Evolutionary conservation across 2,329 filamentous ascomycete genomes (phyloP).

Genomic region (Celoporthe dispersa): DNA sequence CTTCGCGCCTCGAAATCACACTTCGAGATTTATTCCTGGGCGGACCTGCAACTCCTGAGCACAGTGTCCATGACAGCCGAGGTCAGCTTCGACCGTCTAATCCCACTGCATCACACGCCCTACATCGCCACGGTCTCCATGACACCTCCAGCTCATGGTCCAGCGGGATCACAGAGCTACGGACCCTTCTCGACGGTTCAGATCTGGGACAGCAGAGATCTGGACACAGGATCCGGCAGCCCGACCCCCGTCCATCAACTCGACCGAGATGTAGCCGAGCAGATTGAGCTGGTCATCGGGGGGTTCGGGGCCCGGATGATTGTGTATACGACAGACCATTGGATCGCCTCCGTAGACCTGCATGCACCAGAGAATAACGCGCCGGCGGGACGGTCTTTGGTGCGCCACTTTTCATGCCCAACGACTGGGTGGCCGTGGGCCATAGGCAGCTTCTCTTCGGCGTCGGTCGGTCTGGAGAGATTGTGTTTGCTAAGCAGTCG

Average conservation of each 20-base stretch:
- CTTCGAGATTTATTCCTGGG: neutral
- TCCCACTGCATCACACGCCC: neutral
- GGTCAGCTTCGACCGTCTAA: neutral
- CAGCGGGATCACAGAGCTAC: neutral
- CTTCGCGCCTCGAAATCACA: neutral
- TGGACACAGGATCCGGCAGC: neutral
- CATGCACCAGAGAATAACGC: neutral
- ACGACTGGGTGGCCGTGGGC: slow-evolving; percentile 31
- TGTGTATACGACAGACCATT: slow-evolving; percentile 22
- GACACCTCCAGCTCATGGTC: neutral
- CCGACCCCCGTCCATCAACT: neutral
- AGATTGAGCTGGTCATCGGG: slow-evolving; percentile 75
- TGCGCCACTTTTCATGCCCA: slow-evolving; percentile 35
- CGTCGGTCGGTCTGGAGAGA: slow-evolving; percentile 26
- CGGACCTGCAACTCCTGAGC: neutral
- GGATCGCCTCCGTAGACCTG: slow-evolving; percentile 21
- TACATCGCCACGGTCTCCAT: slow-evolving; percentile 15
- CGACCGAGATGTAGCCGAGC: slow-evolving; percentile 11
- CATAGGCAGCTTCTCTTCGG: slow-evolving; percentile 21
- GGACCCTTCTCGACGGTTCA: slow-evolving; percentile 10
- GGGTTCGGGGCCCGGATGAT: slow-evolving; percentile 58
- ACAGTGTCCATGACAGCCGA: neutral
- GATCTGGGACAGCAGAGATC: slow-evolving; percentile 10
- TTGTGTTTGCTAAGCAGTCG: slow-evolving; percentile 27
- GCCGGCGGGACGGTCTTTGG: neutral